phyloP scores from a whole-genome alignment of 805 yeast species.

The Metschnikowia reukaufii region DNA sequence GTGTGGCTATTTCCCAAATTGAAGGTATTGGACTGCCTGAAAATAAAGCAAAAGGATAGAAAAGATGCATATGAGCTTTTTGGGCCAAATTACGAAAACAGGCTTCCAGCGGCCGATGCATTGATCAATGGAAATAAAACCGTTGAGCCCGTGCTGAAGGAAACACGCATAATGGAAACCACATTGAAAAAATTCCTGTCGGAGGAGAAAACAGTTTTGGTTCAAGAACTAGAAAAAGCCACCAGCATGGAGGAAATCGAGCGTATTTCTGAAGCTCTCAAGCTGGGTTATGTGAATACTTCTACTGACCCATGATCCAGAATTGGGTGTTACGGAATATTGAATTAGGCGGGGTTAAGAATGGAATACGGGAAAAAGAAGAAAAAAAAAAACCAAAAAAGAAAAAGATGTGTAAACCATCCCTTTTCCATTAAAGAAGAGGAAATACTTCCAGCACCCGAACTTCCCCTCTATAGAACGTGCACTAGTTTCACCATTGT shows the following conservation, averaged over 20 bases:
- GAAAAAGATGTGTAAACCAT: too few relatives aligned
- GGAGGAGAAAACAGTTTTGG: conserved; percentile 52
- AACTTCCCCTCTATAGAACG: too few relatives aligned
- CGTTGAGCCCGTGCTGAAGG: conserved; percentile 18
- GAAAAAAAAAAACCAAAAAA: too few relatives aligned
- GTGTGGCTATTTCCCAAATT: conserved; percentile 65
- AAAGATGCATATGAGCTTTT: conserved; percentile 43
- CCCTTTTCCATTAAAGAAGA: too few relatives aligned
- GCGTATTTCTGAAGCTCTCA: conserved; percentile 48
- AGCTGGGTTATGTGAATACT: conserved; percentile 13
- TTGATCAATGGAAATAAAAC: conserved; percentile 18
- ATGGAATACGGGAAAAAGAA: too few relatives aligned
- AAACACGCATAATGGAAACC: conserved; percentile 32
- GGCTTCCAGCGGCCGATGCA: conserved; percentile 31
- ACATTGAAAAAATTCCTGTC: conserved; percentile 50
- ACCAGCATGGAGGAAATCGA: conserved; percentile 73
- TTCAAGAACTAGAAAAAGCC: conserved; percentile 59
- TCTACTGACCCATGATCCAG: background rate
- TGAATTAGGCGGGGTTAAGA: too few relatives aligned
- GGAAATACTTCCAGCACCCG: too few relatives aligned
- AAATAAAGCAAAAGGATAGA: conserved; percentile 58
- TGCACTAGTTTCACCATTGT: too few relatives aligned
- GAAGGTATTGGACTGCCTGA: conserved; percentile 64
- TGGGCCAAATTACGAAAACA: conserved; percentile 24
- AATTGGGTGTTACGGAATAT: background rate